Base-by-base conservation (phyloP, 2,329 filamentous ascomycete genomes). In the Cordyceps cateniannulata region DNA sequence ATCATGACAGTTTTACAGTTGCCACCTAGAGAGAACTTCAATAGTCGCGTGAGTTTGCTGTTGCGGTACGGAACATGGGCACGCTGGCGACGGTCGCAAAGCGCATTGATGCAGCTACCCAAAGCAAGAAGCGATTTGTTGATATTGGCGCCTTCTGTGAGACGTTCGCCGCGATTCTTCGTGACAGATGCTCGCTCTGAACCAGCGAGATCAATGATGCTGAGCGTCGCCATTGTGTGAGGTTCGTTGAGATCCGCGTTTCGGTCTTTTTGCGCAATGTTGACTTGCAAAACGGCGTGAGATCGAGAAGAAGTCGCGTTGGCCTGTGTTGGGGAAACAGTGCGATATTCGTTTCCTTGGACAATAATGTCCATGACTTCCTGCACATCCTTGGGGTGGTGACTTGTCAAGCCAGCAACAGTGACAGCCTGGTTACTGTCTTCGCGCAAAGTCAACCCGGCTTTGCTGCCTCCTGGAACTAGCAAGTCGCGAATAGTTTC, bases 1-100 rank as follows among this genome's bases (percentile, higher is more conserved):
- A 99, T 98, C 95, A 99, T 99, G 72, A 99, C 95, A 0, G 95
- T 99, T 76, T 93, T 96, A 81, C 95, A 99, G 74, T 99, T 99
- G 3, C 95, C 95, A 32, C 95, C 95, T 0, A 99, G 84, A 0
- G 93, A 96, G 76, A 99, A 99, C 70, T 99, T 99, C 59, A 99
- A 84, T 5, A 99, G 81, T 58, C 95, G 87, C 0, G 95, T 99
- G 59, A 99, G 86, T 70, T 98, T 99, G 65, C 93, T 98, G 77
- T 99, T 98, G 68, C 95, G 86, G 77, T 99, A 99, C 0, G 95
- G 95, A 16, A 99, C 90, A 73, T 99, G 95, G 66, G 96, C 95
- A 65, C 86, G 88, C 76, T 95, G 96, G 56, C 91, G 85, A 5
- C 90, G 86, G 70, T 99, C 95, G 76, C 95, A 99, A 18, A 99